phyloP scores from a whole-genome alignment of 2,329 filamentous ascomycete genomes.

The Sclerotinia borealis region DNA sequence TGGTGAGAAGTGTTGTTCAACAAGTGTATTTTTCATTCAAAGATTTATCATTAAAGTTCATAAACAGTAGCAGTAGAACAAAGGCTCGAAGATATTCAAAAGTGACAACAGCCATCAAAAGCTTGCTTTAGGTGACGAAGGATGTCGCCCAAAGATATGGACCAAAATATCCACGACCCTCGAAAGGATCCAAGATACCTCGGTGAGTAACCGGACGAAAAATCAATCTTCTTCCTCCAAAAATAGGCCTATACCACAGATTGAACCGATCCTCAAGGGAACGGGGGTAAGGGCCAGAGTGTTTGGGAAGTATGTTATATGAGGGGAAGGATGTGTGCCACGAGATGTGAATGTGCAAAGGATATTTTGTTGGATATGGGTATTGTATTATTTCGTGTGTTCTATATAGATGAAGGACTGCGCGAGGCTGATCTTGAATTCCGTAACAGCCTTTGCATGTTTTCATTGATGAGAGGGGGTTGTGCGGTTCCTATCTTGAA shows the following conservation, averaged over 20 bases:
- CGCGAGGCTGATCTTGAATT: not conserved
- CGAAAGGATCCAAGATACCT: constrained; percentile 43
- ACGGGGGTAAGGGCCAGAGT: constrained; percentile 71
- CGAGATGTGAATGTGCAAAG: not conserved
- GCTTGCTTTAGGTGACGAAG: not conserved
- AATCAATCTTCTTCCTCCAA: constrained; percentile 72
- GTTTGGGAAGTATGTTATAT: constrained; percentile 56
- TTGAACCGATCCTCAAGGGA: constrained; percentile 37
- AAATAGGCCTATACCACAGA: constrained; percentile 77
- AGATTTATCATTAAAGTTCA: not conserved
- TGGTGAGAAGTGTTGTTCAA: no score
- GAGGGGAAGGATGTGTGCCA: not conserved
- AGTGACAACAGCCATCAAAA: not conserved
- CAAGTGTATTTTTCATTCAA: not conserved
- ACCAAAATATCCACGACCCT: constrained; percentile 57
- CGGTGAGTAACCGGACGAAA: constrained; percentile 61
- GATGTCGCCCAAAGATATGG: constrained; percentile 63
- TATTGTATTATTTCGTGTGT: not conserved
- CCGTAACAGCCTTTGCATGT: no score
- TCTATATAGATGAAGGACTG: not conserved
- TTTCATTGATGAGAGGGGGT: not conserved
- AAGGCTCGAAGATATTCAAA: not conserved
- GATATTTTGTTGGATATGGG: not conserved
- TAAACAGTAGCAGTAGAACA: no score
- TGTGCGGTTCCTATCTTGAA: not conserved